phyloP scores from a whole-genome alignment of 2,329 filamentous ascomycete genomes.

The Ceratocystis huliohia region DNA sequence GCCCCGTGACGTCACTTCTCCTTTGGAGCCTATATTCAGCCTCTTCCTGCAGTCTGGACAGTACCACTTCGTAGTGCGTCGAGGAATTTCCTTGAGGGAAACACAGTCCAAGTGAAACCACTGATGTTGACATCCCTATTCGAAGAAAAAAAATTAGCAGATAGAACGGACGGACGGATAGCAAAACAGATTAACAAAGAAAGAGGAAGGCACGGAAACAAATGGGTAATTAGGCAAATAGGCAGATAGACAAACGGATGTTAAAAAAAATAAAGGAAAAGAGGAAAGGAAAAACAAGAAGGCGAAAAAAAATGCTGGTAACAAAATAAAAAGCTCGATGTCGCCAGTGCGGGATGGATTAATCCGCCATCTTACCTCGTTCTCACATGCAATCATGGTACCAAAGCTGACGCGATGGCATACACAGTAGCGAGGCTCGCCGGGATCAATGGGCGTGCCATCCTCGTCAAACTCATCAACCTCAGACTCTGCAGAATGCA shows the following conservation, averaged over 20 bases:
- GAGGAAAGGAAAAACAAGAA: background rate
- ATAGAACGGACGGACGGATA: background rate
- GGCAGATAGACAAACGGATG: background rate
- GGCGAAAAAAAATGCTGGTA: too few species aligned
- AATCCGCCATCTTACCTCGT: slow-evolving; percentile 44
- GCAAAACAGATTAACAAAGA: too few species aligned
- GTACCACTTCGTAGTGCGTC: slow-evolving; percentile 69
- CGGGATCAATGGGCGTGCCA: slow-evolving; percentile 56
- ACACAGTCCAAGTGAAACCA: slow-evolving; percentile 81
- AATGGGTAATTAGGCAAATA: background rate
- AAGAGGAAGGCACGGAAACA: too few species aligned
- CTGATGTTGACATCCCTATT: slow-evolving; percentile 58
- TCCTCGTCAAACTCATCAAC: slow-evolving; percentile 52
- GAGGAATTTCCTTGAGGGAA: slow-evolving; percentile 52
- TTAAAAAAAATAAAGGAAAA: slow-evolving; percentile 10
- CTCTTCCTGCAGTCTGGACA: slow-evolving; percentile 61
- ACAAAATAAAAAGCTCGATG: too few species aligned
- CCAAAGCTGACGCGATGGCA: slow-evolving; percentile 73
- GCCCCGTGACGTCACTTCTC: slow-evolving; percentile 48
- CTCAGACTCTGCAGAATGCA: slow-evolving; percentile 35
- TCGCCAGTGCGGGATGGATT: background rate
- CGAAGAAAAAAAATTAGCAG: slow-evolving; percentile 19
- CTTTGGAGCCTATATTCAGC: slow-evolving; percentile 50
- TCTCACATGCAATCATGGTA: slow-evolving; percentile 74
- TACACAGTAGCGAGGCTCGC: slow-evolving; percentile 64